These are phyloP conservation scores for Cyberlindnera maritima DNA, from an alignment of 805 yeast species.

Conservation along the genomic window DNA sequence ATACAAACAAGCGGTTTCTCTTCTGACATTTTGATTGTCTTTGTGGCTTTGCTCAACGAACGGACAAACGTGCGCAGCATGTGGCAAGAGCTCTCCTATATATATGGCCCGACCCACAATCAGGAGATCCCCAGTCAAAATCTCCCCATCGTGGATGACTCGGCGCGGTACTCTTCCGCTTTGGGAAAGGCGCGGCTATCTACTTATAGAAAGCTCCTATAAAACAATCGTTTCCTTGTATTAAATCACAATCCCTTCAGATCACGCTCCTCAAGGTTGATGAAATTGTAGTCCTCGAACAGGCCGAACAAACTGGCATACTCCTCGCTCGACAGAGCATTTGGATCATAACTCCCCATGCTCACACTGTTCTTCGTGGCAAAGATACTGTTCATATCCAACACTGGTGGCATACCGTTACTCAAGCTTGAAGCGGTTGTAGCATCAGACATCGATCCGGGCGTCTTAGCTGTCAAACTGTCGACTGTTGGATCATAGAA, in stretches of 20 bases:
- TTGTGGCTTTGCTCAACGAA: neutral
- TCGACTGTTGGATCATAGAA: conserved; percentile 20
- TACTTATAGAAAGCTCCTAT: too few relatives aligned
- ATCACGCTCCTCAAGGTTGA: conserved; percentile 7
- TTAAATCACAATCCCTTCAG: conserved; percentile 5
- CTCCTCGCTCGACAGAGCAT: conserved; percentile 22
- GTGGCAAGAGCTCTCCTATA: too few relatives aligned
- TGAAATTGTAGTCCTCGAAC: conserved; percentile 24
- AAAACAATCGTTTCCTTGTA: too few relatives aligned
- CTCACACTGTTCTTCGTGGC: neutral
- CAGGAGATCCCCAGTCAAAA: neutral
- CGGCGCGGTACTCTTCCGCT: neutral
- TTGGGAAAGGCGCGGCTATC: neutral
- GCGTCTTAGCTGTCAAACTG: conserved; percentile 6
- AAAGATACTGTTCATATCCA: conserved; percentile 3
- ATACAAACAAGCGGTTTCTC: conserved; percentile 26
- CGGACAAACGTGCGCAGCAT: neutral
- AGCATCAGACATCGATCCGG: neutral
- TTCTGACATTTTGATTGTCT: conserved; percentile 8
- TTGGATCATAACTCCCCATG: neutral
- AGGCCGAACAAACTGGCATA: conserved; percentile 25
- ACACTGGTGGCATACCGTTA: neutral
- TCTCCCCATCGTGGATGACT: neutral
- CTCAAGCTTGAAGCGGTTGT: neutral
- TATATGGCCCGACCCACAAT: too few relatives aligned